A percentile compares a stretch with the other conserved stretches of the same genome.
Evolutionary conservation across 2,329 filamentous ascomycete genomes (phyloP).

Genomic region (Alternaria infectoria): DNA sequence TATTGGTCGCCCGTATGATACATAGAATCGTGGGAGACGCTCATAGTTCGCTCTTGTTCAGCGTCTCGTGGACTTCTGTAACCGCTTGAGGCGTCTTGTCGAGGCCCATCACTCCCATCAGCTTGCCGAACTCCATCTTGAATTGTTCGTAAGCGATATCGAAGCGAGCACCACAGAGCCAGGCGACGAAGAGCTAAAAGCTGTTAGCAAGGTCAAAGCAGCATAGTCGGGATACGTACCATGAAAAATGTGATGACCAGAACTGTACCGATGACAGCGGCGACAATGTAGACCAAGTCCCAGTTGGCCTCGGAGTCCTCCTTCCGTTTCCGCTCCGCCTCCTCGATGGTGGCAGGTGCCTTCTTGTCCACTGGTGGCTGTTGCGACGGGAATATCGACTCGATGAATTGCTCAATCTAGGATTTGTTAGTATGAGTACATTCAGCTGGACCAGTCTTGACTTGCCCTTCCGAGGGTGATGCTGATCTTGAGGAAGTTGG

Average conservation of each 20-base stretch:
- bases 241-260: slow-evolving; percentile 75
- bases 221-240: slow-evolving; percentile 63
- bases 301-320: slow-evolving; percentile 59
- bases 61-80: slow-evolving; percentile 27
- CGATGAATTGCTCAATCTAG: slow-evolving; percentile 96
- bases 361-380: slow-evolving; percentile 62
- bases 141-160: slow-evolving; percentile 70
- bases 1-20: slow-evolving; percentile 37
- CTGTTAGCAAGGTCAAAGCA: slow-evolving; percentile 21
- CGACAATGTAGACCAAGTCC: slow-evolving; percentile 68
- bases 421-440: slow-evolving; percentile 5
- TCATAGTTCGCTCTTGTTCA: slow-evolving; percentile 53
- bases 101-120: slow-evolving; percentile 27
- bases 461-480: slow-evolving; percentile 83
- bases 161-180: slow-evolving; percentile 81
- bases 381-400: slow-evolving; percentile 87
- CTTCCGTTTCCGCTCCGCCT: slow-evolving; percentile 63
- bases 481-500: slow-evolving; percentile 90
- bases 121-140: slow-evolving; percentile 56
- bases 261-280: slow-evolving; percentile 72
- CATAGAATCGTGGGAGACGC: slow-evolving; percentile 30
- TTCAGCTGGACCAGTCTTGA: background rate
- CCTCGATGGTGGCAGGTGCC: slow-evolving; percentile 55
- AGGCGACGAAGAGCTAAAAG: slow-evolving; percentile 75
- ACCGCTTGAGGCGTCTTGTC: slow-evolving; percentile 17